Evolutionary conservation across 257 asterid genomes (phyloP).

Genomic region (Scutellaria minor): DNA sequence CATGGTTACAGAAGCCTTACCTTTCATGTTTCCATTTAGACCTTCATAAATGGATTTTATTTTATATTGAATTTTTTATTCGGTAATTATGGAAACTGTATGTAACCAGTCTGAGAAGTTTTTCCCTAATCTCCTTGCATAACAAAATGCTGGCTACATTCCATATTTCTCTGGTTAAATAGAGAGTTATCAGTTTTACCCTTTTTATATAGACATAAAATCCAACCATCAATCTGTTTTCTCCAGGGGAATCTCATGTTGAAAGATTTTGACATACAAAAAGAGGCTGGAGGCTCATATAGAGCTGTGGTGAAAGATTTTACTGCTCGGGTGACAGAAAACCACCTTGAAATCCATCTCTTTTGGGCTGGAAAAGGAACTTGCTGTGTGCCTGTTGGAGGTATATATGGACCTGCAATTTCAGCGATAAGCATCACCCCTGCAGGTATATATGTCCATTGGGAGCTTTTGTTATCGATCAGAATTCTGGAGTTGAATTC

Average conservation of each 20-base stretch:
- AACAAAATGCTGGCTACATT: constrained; percentile 1
- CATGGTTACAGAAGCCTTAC: too few species aligned
- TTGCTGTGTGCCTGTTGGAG: constrained; percentile 73
- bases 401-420: constrained; percentile 74
- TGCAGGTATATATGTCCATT: constrained; percentile 52
- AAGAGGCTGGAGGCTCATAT: constrained; percentile 55
- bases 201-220: constrained; percentile 16
- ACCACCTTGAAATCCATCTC: constrained; percentile 78
- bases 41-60: background rate
- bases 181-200: background rate
- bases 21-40: too few species aligned
- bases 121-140: background rate
- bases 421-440: constrained; percentile 81
- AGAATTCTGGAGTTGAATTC: constrained; percentile 6
- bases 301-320: constrained; percentile 54
- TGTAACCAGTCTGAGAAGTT: background rate
- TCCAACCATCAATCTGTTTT: background rate
- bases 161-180: constrained; percentile 10
- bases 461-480: background rate
- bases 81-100: background rate
- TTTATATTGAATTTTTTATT: background rate
- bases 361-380: constrained; percentile 96
- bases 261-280: constrained; percentile 70
- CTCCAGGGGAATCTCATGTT: constrained; percentile 58
- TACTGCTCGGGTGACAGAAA: constrained; percentile 56